Percentiles rank a stretch among this genome's conserved stretches.
Conservation (phyloP, 495 filamentous ascomycete genomes). For the Aspergillus biplanus region DNA sequence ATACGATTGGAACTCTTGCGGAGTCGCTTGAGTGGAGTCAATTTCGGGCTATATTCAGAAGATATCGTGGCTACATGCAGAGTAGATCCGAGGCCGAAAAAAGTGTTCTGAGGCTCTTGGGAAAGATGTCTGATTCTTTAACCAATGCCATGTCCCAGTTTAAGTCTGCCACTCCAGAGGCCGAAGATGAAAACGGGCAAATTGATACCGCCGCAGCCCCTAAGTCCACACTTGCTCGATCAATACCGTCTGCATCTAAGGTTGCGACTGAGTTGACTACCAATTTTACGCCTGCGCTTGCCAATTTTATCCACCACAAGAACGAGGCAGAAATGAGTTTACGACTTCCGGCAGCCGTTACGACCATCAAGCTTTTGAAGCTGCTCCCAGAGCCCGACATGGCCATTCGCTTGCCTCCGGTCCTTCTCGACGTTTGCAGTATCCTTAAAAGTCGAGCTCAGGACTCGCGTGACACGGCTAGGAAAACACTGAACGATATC, state of each 20-base stretch:
- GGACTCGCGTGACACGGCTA: constrained; percentile 86
- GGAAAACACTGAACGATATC: constrained; percentile 85
- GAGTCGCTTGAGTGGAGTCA: constrained; percentile 88
- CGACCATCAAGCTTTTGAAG: constrained; percentile 81
- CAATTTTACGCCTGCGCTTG: constrained; percentile 75
- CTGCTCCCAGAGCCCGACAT: constrained; percentile 75
- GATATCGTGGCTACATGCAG: constrained; percentile 77
- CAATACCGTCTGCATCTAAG: constrained; percentile 70
- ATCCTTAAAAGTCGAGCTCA: constrained; percentile 87
- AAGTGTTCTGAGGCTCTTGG: constrained; percentile 79
- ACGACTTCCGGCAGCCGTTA: constrained; percentile 84
- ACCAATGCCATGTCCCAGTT: constrained; percentile 52
- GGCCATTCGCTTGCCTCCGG: constrained; percentile 71
- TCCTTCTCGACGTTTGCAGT: constrained; percentile 89
- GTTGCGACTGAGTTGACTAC: constrained; percentile 72
- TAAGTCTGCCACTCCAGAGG: constrained; percentile 33
- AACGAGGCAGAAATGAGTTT: constrained; percentile 91
- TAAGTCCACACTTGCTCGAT: constrained; percentile 58
- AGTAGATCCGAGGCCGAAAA: constrained; percentile 84
- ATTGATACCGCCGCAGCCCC: constrained; percentile 34
- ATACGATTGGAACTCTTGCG: constrained; percentile 71
- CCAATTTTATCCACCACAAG: constrained; percentile 86
- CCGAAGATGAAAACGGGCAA: constrained; percentile 37
- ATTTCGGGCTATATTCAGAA: constrained; percentile 77
- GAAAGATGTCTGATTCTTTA: constrained; percentile 77